These are phyloP conservation scores for Pyrenophora graminea DNA, from an alignment of 2,329 filamentous ascomycete species.

Conservation along the genomic window DNA sequence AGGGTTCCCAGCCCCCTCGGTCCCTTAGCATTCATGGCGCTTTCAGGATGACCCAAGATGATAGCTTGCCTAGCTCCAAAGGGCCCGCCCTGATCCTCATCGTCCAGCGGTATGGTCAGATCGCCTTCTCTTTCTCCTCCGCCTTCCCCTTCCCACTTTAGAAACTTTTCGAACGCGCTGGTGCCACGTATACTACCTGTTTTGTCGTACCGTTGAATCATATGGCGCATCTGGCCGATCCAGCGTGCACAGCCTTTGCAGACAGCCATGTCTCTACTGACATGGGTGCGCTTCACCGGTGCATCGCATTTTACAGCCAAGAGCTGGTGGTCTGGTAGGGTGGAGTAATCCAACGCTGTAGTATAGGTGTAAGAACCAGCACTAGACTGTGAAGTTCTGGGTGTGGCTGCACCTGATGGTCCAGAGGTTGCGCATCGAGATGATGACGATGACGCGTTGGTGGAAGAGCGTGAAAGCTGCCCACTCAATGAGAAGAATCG, in stretches of 20 bases:
- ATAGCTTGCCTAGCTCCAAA: slow-evolving; percentile 32
- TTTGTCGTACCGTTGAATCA: slow-evolving; percentile 39
- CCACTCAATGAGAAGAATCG: slow-evolving; percentile 33
- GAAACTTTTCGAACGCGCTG: slow-evolving; percentile 35
- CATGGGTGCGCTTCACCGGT: slow-evolving; percentile 25
- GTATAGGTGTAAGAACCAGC: slow-evolving; percentile 16
- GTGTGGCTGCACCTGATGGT: slow-evolving; percentile 11
- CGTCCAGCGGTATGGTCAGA: slow-evolving; percentile 27
- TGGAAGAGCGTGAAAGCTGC: slow-evolving; percentile 31
- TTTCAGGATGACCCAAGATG: slow-evolving; percentile 27
- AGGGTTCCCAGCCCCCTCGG: slow-evolving; percentile 19
- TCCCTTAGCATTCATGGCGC: slow-evolving; percentile 17
- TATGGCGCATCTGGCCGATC: slow-evolving; percentile 36
- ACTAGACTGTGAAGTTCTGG: slow-evolving; percentile 20
- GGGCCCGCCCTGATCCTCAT: slow-evolving; percentile 11
- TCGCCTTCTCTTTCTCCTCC: slow-evolving; percentile 22
- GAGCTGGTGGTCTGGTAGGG: slow-evolving; percentile 35
- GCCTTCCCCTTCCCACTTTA: slow-evolving; percentile 30
- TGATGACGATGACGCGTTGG: slow-evolving; percentile 21
- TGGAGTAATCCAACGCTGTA: slow-evolving; percentile 22
- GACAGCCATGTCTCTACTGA: slow-evolving; percentile 32
- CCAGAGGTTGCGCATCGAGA: slow-evolving; percentile 25
- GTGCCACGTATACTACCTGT: slow-evolving; percentile 38
- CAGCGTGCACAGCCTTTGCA: slow-evolving; percentile 36
- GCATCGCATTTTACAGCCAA: slow-evolving; percentile 23